Conservation (phyloP, 2,329 filamentous ascomycete species). For the Colletotrichum camelliae region DNA sequence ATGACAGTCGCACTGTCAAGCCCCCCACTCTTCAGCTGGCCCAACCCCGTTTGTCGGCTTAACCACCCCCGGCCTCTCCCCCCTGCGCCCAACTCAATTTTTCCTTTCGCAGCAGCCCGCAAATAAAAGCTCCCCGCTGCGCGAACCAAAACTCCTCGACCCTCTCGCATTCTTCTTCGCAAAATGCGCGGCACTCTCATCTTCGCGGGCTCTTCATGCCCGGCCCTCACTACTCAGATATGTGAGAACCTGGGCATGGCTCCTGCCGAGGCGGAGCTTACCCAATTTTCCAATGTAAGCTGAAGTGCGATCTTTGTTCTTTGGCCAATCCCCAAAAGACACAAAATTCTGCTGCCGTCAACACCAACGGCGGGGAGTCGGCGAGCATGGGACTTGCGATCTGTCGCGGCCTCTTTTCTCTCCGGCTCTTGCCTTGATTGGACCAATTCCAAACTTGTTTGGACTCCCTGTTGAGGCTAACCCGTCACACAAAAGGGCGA, state of each 20-base stretch:
- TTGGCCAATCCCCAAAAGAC: not conserved
- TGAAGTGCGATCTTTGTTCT: slow-evolving; percentile 26
- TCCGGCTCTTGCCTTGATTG: slow-evolving; percentile 18
- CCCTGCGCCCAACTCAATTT: slow-evolving; percentile 13
- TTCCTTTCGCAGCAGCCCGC: slow-evolving; percentile 6
- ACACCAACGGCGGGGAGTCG: not conserved
- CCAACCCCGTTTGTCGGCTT: slow-evolving; percentile 4
- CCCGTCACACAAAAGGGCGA: slow-evolving; percentile 59
- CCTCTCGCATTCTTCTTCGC: slow-evolving; percentile 27
- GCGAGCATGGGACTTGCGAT: not conserved
- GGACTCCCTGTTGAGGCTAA: slow-evolving; percentile 31
- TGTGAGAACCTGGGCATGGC: slow-evolving; percentile 72
- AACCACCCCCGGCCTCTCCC: not conserved
- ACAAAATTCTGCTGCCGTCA: slow-evolving; percentile 1
- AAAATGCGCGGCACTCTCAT: slow-evolving; percentile 71
- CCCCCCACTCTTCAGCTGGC: not conserved
- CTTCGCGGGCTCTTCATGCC: slow-evolving; percentile 72
- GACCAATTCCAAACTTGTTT: slow-evolving; percentile 19
- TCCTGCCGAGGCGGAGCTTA: slow-evolving; percentile 68
- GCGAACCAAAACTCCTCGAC: slow-evolving; percentile 27
- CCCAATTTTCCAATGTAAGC: slow-evolving; percentile 74
- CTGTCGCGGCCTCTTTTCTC: not conserved
- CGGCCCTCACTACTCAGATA: slow-evolving; percentile 68
- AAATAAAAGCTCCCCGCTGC: slow-evolving; percentile 29
- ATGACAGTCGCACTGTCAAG: not conserved